These are phyloP conservation scores for Epichloe gansuensis DNA, from an alignment of 2,329 filamentous ascomycete genomes.

Conservation along the genomic window DNA sequence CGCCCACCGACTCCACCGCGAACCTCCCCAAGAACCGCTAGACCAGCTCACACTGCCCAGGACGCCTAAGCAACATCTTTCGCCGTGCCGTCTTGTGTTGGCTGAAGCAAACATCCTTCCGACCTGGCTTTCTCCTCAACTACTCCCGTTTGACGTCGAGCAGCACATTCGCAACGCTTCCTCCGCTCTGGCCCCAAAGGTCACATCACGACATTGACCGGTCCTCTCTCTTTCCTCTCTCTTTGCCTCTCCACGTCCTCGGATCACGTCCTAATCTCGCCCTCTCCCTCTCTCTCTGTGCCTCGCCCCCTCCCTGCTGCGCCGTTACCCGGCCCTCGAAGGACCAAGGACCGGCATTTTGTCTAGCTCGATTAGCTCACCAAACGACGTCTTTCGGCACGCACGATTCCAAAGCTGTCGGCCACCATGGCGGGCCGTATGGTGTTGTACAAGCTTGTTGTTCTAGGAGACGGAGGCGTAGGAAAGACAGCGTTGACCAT, in stretches of 20 bases:
- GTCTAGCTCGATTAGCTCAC: not conserved
- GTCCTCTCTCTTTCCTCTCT: not conserved
- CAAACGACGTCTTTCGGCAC: not conserved
- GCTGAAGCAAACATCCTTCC: slow-evolving; percentile 7
- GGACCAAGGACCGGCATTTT: not conserved
- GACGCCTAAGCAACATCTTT: slow-evolving; percentile 4
- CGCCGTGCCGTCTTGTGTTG: not conserved
- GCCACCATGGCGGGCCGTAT: slow-evolving; percentile 74
- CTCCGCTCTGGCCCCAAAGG: not conserved
- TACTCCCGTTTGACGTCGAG: slow-evolving; percentile 4
- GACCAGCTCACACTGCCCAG: slow-evolving; percentile 1
- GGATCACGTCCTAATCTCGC: not conserved
- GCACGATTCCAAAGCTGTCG: slow-evolving; percentile 1
- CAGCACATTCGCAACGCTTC: slow-evolving; percentile 2
- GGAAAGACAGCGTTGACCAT: slow-evolving; percentile 92
- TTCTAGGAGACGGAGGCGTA: slow-evolving; percentile 86
- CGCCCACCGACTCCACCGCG: slow-evolving; percentile 4
- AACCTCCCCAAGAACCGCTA: slow-evolving; percentile 2
- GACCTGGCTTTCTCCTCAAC: slow-evolving; percentile 2
- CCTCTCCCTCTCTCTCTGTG: not conserved
- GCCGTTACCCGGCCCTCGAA: not conserved
- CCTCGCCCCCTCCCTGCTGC: not conserved
- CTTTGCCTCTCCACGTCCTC: not conserved
- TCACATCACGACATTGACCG: slow-evolving; percentile 1
- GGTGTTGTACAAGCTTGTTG: slow-evolving; percentile 93